phyloP scores from a whole-genome alignment of 2,329 filamentous ascomycete genomes.

The Colletotrichum sp. region DNA sequence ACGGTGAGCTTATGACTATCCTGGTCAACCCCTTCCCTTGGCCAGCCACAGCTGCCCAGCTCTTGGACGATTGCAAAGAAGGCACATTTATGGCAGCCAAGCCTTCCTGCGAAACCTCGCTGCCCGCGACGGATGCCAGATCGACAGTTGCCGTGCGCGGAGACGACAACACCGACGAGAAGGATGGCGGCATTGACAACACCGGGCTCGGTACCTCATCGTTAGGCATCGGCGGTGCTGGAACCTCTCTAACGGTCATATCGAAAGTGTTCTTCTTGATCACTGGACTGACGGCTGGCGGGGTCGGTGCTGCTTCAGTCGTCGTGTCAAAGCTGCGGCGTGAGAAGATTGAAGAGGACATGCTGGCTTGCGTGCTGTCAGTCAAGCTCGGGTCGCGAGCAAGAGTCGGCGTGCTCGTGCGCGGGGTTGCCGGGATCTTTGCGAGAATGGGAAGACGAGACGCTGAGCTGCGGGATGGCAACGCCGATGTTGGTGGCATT shows the following conservation, averaged over 20 bases:
- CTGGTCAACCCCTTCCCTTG: constrained; percentile 3
- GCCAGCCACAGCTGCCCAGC: constrained; percentile 45
- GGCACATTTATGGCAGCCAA: constrained; percentile 29
- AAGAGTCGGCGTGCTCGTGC: constrained; percentile 38
- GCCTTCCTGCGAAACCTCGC: neutral
- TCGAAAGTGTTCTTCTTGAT: constrained; percentile 21
- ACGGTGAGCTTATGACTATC: neutral
- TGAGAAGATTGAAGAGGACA: constrained; percentile 47
- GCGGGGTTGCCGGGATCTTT: constrained; percentile 36
- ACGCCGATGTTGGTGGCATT: constrained; percentile 25
- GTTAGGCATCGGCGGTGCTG: constrained; percentile 6
- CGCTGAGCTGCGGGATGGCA: constrained; percentile 39
- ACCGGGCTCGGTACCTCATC: constrained; percentile 26
- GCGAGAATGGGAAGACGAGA: constrained; percentile 40
- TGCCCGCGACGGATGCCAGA: neutral
- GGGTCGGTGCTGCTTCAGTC: constrained; percentile 29
- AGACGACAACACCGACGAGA: constrained; percentile 30
- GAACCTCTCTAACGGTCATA: neutral
- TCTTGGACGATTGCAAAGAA: constrained; percentile 38
- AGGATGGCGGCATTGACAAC: constrained; percentile 30
- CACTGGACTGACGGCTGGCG: constrained; percentile 33
- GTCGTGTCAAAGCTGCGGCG: constrained; percentile 36
- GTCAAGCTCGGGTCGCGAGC: constrained; percentile 42
- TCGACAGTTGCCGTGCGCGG: constrained; percentile 27
- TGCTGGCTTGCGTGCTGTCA: constrained; percentile 40